These are phyloP conservation scores for Lotus japonicus DNA, from an alignment of 306 rosid genomes.

Conservation along the genomic window DNA sequence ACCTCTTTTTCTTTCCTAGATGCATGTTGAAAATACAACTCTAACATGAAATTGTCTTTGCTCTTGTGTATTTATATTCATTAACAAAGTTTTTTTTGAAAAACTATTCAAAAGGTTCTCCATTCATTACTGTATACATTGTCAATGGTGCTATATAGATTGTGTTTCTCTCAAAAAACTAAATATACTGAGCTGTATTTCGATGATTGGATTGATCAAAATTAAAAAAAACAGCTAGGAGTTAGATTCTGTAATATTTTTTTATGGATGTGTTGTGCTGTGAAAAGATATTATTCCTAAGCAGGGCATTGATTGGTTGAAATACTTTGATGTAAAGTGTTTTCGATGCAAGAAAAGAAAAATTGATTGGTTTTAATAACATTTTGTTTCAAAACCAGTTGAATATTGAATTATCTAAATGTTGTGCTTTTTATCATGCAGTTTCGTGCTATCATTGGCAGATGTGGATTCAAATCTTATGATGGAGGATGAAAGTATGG, in stretches of 20 bases:
- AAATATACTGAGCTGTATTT: background rate
- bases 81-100: background rate
- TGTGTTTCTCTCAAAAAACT: background rate
- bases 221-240: background rate
- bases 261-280: background rate
- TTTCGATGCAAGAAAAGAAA: background rate
- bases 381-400: conserved; percentile 16
- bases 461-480: conserved; percentile 84
- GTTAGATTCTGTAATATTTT: background rate
- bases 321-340: conserved; percentile 1
- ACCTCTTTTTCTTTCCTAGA: conserved; percentile 19
- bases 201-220: background rate
- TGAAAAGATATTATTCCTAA: background rate
- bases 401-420: conserved; percentile 12
- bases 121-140: background rate
- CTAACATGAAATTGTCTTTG: background rate
- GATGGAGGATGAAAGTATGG: conserved; percentile 96
- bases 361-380: background rate
- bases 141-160: background rate
- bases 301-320: background rate
- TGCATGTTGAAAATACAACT: conserved; percentile 9
- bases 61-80: background rate
- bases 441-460: conserved; percentile 91
- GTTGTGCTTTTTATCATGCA: conserved; percentile 28
- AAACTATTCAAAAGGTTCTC: background rate